A percentile compares a stretch with the other conserved stretches of the same genome.
phyloP scores from a whole-genome alignment of 2,329 filamentous ascomycete species.

The Aspergillus sp. region DNA sequence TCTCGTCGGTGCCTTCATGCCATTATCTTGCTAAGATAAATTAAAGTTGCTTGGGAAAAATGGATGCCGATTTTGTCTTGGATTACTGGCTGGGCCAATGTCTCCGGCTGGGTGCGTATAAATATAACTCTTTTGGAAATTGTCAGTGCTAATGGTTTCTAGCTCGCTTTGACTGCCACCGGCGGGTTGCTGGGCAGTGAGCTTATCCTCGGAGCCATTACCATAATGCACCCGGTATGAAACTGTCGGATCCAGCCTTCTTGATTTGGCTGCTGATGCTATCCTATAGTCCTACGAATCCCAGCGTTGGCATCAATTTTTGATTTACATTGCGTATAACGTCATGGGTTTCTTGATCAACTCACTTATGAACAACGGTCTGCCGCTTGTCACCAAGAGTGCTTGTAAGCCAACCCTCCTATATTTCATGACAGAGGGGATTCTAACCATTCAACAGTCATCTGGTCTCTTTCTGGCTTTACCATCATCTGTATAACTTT shows the following conservation, averaged over 20 bases:
- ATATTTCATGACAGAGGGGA: not conserved
- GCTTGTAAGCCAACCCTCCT: slow-evolving; percentile 46
- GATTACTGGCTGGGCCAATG: slow-evolving; percentile 68
- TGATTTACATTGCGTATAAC: slow-evolving; percentile 68
- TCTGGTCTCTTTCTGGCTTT: slow-evolving; percentile 70
- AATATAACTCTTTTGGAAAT: not conserved
- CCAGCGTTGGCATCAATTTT: slow-evolving; percentile 69
- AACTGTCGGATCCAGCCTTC: not conserved
- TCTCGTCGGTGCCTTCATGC: slow-evolving; percentile 6
- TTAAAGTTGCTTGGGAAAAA: slow-evolving; percentile 56
- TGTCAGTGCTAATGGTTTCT: not conserved
- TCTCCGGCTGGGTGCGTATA: slow-evolving; percentile 63
- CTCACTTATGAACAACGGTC: slow-evolving; percentile 59
- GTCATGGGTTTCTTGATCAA: slow-evolving; percentile 64
- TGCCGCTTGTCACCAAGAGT: slow-evolving; percentile 66
- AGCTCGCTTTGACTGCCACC: slow-evolving; percentile 62
- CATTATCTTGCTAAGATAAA: not conserved
- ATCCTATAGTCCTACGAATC: slow-evolving; percentile 47
- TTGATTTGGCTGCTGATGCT: not conserved
- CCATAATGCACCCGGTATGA: slow-evolving; percentile 55
- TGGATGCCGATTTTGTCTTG: slow-evolving; percentile 66
- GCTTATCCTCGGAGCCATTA: slow-evolving; percentile 65
- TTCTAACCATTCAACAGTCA: slow-evolving; percentile 38
- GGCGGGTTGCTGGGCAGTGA: slow-evolving; percentile 67
- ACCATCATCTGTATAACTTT: slow-evolving; percentile 68